phyloP scores from a whole-genome alignment of 2,329 filamentous ascomycete species.

The Parastagonospora avenae region DNA sequence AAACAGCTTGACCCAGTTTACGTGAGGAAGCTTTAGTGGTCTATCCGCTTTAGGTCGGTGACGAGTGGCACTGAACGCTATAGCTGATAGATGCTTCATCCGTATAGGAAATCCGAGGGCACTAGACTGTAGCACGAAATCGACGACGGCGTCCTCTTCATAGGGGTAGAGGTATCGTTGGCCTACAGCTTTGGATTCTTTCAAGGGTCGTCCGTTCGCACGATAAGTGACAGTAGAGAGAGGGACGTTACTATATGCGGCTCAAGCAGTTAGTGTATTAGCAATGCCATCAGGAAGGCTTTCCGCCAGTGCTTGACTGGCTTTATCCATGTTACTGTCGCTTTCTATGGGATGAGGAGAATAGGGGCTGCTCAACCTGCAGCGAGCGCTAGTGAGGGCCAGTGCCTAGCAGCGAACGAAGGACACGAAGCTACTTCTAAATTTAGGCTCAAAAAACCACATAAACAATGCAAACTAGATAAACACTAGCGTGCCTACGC shows the following conservation, averaged over 20 bases:
- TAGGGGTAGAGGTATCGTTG: constrained; percentile 34
- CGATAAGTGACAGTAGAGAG: constrained; percentile 29
- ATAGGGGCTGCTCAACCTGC: not conserved
- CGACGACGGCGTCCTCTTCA: constrained; percentile 35
- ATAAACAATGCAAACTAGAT: constrained; percentile 2
- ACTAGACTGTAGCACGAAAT: constrained; percentile 21
- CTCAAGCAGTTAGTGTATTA: constrained; percentile 1
- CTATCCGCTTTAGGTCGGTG: constrained; percentile 8
- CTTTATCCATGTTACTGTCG: not conserved
- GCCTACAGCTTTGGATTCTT: constrained; percentile 25
- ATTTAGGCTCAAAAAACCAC: constrained; percentile 1
- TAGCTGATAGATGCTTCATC: constrained; percentile 21
- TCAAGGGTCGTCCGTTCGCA: constrained; percentile 22
- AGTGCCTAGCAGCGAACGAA: constrained; percentile 2
- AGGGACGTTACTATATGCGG: constrained; percentile 17
- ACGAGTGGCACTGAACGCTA: constrained; percentile 19
- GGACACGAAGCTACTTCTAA: constrained; percentile 1
- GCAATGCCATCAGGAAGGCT: constrained; percentile 6
- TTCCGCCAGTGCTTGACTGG: no score
- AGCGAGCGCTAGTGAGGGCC: not conserved
- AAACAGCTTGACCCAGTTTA: constrained; percentile 22
- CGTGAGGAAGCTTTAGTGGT: constrained; percentile 14
- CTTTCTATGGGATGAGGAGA: not conserved
- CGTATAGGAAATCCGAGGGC: constrained; percentile 19
- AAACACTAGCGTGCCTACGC: not conserved